Conservation (phyloP, 768 basidiomycete genomes). For the Hypholoma sublateritium region DNA sequence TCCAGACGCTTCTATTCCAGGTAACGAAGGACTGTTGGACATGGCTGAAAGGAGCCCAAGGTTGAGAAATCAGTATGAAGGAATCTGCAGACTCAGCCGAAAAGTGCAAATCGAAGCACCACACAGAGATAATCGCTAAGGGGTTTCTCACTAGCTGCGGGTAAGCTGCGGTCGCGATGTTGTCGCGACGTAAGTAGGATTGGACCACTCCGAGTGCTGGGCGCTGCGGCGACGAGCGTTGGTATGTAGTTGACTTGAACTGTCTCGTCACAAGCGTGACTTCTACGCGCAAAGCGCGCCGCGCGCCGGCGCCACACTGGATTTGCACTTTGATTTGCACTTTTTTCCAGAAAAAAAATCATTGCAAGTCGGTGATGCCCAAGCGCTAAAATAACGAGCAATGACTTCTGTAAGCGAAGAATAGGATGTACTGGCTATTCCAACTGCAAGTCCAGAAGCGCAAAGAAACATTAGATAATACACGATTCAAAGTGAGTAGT, state of each 20-base stretch:
- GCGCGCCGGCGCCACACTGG: neutral
- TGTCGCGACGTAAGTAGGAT: neutral
- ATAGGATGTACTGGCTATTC: too few species aligned
- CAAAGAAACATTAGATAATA: too few species aligned
- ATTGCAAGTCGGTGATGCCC: too few species aligned
- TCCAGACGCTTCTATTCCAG: conserved; percentile 32
- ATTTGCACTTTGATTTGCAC: too few species aligned
- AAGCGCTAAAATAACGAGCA: too few species aligned
- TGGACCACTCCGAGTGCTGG: neutral
- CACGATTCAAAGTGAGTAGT: too few species aligned
- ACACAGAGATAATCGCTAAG: neutral
- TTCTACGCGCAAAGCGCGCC: neutral
- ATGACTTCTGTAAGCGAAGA: too few species aligned
- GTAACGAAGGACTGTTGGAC: conserved; percentile 24
- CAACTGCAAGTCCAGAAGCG: too few species aligned
- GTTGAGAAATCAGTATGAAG: neutral
- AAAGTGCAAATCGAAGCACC: neutral
- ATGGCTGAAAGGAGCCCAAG: neutral
- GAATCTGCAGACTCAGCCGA: neutral
- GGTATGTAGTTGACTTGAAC: neutral
- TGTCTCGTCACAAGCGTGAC: conserved; percentile 13
- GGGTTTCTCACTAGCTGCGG: neutral
- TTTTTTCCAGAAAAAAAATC: too few species aligned
- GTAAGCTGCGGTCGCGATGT: neutral
- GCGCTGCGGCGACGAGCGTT: too few species aligned